Evolutionary conservation across 306 rosid species (phyloP).

Genomic region (Macrotyloma uniflorum): DNA sequence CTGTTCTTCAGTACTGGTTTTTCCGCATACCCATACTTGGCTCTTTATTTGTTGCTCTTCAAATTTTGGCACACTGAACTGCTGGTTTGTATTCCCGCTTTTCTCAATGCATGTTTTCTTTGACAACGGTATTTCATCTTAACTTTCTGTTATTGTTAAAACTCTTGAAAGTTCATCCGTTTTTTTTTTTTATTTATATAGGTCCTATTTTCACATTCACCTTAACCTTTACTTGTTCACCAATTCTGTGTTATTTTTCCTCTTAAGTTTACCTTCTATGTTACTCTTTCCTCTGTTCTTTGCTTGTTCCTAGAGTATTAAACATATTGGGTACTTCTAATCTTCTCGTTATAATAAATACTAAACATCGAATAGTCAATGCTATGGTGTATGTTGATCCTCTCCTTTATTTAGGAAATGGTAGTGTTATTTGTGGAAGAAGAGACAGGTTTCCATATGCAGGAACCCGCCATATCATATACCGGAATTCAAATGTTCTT

Average conservation of each 20-base stretch:
- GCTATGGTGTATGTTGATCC: background rate
- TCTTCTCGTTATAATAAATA: background rate
- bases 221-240: background rate
- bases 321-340: background rate
- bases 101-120: background rate
- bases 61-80: no score
- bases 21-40: no score
- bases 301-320: background rate
- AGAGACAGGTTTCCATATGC: background rate
- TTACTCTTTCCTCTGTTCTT: background rate
- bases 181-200: no score
- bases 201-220: background rate
- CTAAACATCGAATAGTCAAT: background rate
- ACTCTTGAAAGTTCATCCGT: background rate
- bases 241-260: background rate
- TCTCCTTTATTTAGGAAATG: background rate
- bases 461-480: background rate
- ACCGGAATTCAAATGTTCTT: background rate
- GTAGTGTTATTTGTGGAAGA: background rate
- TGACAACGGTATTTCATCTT: background rate
- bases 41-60: no score
- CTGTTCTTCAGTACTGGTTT: background rate
- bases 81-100: background rate
- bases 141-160: background rate
- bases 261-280: background rate